phyloP scores from a whole-genome alignment of 176 grass and related monocot species.

The Otatea glauca region DNA sequence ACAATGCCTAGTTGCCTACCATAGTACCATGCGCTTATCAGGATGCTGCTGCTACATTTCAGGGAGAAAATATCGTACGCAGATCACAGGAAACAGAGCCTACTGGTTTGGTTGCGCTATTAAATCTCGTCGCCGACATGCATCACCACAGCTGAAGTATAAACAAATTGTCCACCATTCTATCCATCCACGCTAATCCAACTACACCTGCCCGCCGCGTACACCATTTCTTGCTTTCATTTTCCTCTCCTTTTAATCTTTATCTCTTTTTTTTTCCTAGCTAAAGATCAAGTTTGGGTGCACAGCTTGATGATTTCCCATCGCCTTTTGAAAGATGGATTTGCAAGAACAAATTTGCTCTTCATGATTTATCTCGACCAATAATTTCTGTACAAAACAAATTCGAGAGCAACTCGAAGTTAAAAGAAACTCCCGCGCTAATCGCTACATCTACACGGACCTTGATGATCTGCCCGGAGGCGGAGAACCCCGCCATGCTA shows the following conservation, averaged over 20 bases:
- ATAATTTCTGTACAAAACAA: slow-evolving; percentile 48
- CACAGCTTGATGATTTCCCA: not conserved
- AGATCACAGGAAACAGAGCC: not conserved
- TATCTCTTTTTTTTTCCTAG: not conserved
- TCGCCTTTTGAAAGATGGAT: not conserved
- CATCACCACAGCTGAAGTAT: slow-evolving; percentile 6
- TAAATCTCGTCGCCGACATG: slow-evolving; percentile 35
- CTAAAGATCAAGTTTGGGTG: not conserved
- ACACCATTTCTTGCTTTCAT: slow-evolving; percentile 20
- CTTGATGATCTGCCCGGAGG: not conserved
- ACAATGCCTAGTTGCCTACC: not conserved
- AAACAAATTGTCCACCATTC: slow-evolving; percentile 14
- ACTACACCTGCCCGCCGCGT: slow-evolving; percentile 51
- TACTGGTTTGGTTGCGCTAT: not conserved
- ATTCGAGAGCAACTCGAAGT: slow-evolving; percentile 22
- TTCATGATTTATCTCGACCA: slow-evolving; percentile 36
- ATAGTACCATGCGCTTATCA: slow-evolving; percentile 14
- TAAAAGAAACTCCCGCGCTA: slow-evolving; percentile 22
- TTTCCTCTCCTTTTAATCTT: not conserved
- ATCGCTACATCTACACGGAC: slow-evolving; percentile 15
- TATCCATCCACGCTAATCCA: slow-evolving; percentile 25
- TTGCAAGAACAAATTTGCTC: slow-evolving; percentile 25
- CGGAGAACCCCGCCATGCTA: not conserved
- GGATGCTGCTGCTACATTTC: slow-evolving; percentile 8
- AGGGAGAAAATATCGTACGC: slow-evolving; percentile 24